Evolutionary conservation across 805 yeast species (phyloP), one percentile per base, ranked within the genome.

Genomic region (Saccharomycopsis microspora): DNA sequence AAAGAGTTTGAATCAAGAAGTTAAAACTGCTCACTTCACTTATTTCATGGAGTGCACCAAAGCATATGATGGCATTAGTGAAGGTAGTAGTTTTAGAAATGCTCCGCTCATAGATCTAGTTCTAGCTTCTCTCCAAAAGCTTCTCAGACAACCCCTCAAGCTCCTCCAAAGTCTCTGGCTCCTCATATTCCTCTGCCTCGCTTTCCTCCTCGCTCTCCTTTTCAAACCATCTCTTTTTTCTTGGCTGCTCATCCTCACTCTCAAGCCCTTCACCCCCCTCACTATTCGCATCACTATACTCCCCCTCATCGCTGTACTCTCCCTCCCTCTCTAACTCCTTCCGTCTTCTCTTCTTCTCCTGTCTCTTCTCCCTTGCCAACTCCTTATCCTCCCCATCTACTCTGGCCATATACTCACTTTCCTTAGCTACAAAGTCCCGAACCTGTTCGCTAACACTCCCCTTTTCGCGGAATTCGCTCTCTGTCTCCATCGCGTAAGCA

Each of bases 91-190:
- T 19, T 19, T 19, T 19, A 19, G 19, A 19, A 19, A 19, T 19
- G 19, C 19, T 19, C 19, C 19, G 19, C 19, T 19, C 19, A 19
- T 19, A 19, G 19, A 19, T 19, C 19, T 19, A 19, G 19, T 19
- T 19, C 19, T 7, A 9, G 11, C 41, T 41, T 10, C 39, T 37
- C 33, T 47, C 42, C 10, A 71, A 57, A 44, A 74, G 62, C 57
- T 64, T 69, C 29, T 73, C 74, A 2, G 95, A 81, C 67, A 86
- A 75, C 44, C 94, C 88, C 70, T 93, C 98, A 64, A 93, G 74
- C 60, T 93, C 98, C 63, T 87, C 96, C 62, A 93, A 70, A 11
- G 95, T 84, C 58, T 86, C 84, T 10, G 97, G 97, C 57, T 80
- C 85, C 56, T 85, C 94, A 42, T 85, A 70, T 66, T 89, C 96